Evolutionary conservation across 2,329 filamentous ascomycete species (phyloP), one percentile per base, ranked within the genome.

Genomic region (Pseudogymnoascus sp.): DNA sequence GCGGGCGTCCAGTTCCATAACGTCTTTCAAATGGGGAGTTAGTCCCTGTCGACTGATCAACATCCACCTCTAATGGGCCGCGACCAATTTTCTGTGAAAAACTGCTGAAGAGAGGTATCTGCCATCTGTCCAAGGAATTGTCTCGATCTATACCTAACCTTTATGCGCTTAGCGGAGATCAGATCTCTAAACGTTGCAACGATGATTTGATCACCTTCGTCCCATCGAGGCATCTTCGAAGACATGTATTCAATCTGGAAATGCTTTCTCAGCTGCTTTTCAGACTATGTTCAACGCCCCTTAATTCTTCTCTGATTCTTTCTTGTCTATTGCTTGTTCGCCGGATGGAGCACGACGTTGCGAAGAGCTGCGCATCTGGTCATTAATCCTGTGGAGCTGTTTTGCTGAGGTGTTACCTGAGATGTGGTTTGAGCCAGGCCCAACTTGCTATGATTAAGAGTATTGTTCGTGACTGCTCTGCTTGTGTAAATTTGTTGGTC

Each of bases 181-280:
- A 72, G 64, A 61, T 71, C 70, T 57, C 70, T 69, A 60, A 71
- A 63, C 30, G 70, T 73, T 57, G 69, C 69, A 53, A 72, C 67
- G 20, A 72, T 62, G 43, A 71, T 58, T 58, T 72, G 69, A 60
- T 71, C 66, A 33, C 66, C 60, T 63, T 72, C 65, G 62, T 72
- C 63, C 61, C 37, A 67, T 66, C 8, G 60, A 62, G 20, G 72
- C 64, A 65, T 72, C 68, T 61, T 71, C 70, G 60, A 68, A 72
- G 12, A 68, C 62, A 64, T 72, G 69, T 1, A 64, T 63, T 57
- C 67, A 65, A 15, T 68, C 65, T 25, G 66, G 63, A 50, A 68
- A 62, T 18, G 67, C 65, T 64, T 70, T 59, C 37, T 65, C 64
- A 28, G 68, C 69, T 39, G 69, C 69, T 70, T 39, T 61, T 60